Conservation (phyloP, 2,329 filamentous ascomycete species). For the Lecanicillium sp. region DNA sequence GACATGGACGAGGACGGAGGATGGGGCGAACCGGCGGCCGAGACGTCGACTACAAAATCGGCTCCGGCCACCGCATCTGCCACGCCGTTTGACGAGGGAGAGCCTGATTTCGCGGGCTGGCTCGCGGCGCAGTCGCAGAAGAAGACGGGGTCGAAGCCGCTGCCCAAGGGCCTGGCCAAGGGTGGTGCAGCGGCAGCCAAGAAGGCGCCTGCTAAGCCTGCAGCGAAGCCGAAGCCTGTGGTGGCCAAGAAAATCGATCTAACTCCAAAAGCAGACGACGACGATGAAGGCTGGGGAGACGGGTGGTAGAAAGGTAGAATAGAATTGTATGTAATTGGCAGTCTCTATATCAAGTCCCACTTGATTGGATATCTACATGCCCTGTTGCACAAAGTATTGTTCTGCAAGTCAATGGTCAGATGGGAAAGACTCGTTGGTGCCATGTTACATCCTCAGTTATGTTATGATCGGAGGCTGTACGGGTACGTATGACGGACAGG, state of each 20-base stretch:
- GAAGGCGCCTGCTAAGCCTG: conserved; percentile 34
- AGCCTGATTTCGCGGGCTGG: conserved; percentile 96
- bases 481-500: no score
- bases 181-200: conserved; percentile 33
- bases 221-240: conserved; percentile 38
- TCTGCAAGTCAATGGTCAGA: no score
- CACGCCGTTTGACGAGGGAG: conserved; percentile 70
- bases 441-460: no score
- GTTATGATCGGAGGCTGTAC: no score
- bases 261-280: conserved; percentile 56
- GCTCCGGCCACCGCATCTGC: conserved; percentile 23
- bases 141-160: conserved; percentile 58
- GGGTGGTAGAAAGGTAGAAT: conserved; percentile 43
- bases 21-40: conserved; percentile 34
- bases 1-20: conserved; percentile 42
- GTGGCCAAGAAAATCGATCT: conserved; percentile 62
- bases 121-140: conserved; percentile 76
- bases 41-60: conserved; percentile 26
- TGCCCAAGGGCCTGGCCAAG: conserved; percentile 82
- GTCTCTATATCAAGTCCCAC: not conserved
- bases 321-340: not conserved
- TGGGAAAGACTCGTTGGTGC: no score
- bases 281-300: conserved; percentile 62
- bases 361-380: not conserved
- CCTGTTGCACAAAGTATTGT: no score